Base-by-base conservation (phyloP, 495 filamentous ascomycete genomes). In the Annulohypoxylon moriforme region DNA sequence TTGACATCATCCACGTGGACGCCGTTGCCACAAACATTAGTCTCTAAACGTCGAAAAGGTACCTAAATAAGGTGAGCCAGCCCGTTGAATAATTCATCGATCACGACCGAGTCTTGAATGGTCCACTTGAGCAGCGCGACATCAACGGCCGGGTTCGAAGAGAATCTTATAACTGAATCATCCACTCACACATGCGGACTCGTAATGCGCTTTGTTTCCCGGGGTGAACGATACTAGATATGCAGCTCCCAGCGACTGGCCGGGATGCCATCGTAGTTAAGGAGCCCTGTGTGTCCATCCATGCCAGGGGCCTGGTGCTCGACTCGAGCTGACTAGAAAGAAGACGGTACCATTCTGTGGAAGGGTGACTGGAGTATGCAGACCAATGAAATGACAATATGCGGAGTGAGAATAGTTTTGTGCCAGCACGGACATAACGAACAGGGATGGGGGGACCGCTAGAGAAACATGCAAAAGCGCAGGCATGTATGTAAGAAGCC, bases 351-450 rank as follows among this genome's bases (percentile, higher is more conserved):
- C 50, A 24, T 20, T 27, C 24, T 49, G 40, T 63, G 63, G 20
- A 27, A 71, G 50, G 58, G 50, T 62, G 31, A 50, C 49, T 60
- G 27, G 52, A 52, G n/a, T 24, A 44, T 40, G 0, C 33, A 47
- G 52, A 53, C 69, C 69, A 72, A 72, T 72, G 59, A 72, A 46
- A 53, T 60, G 13, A 22, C 2, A 60, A 59, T 18, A 60, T 36
- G 22, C 16, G 38, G 11, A 27, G 46, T 34, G 22, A 55, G 46
- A 57, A 73, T 69, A 56, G 56, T 40, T 73, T 16, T 60, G 56
- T 57, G 47, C 13, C 24, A 62, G 36, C 64, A 66, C 69, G 34
- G 56, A 60, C 60, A 73, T 59, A 18, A 25, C 7, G 49, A 58
- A 14, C 60, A 65, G 50, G 70, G 65, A 69, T 68, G 22, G 7